These are phyloP conservation scores for Euphorbia lathyris DNA, from an alignment of 345 rosid species.

Conservation along the genomic window DNA sequence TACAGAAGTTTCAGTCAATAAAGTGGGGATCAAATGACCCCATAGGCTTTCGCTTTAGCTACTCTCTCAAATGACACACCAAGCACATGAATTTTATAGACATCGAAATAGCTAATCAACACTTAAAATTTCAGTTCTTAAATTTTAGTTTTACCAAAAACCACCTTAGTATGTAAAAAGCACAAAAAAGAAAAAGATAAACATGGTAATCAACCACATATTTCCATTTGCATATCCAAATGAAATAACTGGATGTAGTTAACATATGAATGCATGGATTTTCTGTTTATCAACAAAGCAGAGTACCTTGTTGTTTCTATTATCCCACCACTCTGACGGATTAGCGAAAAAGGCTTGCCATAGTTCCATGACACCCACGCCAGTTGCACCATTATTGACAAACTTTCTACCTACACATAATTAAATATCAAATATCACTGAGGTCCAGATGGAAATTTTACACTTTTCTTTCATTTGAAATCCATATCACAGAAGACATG, in stretches of 20 bases:
- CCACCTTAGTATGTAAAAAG: background rate
- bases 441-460: background rate
- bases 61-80: no score
- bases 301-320: conserved; percentile 58
- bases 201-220: background rate
- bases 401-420: conserved; percentile 34
- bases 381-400: conserved; percentile 30
- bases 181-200: background rate
- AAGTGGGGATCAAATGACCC: background rate
- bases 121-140: background rate
- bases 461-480: background rate
- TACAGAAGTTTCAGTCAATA: background rate
- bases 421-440: background rate
- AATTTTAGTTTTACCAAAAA: background rate
- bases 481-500: background rate
- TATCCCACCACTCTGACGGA: conserved; percentile 71
- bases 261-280: background rate
- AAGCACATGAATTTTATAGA: no score
- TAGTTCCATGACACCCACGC: conserved; percentile 28
- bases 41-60: no score
- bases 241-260: background rate
- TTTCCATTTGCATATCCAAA: background rate
- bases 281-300: background rate
- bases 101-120: no score
- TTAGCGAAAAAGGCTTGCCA: conserved; percentile 67